A percentile compares a stretch with the other conserved stretches of the same genome.
phyloP scores from a whole-genome alignment of 1,284 basidiomycete genomes.

The Hemileia vastatrix region DNA sequence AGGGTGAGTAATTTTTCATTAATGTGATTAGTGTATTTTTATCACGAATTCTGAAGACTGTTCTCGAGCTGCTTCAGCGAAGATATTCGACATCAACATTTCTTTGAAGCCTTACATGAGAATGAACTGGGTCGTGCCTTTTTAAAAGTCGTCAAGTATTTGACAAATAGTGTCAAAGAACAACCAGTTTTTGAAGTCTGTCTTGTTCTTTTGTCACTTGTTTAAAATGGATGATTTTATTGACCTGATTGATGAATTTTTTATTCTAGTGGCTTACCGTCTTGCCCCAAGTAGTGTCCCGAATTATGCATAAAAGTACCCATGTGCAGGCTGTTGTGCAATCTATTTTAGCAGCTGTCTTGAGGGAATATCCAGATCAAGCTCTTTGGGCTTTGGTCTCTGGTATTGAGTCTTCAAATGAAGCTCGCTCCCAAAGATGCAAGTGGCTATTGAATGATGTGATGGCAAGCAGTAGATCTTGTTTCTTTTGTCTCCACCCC shows the following conservation, averaged over 20 bases:
- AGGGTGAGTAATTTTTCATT: constrained; percentile 4
- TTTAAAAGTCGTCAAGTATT: constrained; percentile 8
- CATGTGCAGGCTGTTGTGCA: constrained; percentile 60
- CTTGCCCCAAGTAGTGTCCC: constrained; percentile 92
- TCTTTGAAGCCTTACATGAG: constrained; percentile 49
- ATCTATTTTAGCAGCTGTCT: constrained; percentile 62
- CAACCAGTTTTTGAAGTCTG: constrained; percentile 67
- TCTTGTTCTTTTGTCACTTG: background rate
- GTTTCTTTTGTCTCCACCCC: no score
- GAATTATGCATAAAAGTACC: constrained; percentile 71
- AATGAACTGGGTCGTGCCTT: constrained; percentile 53
- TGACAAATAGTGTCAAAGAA: constrained; percentile 51
- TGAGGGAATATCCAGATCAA: constrained; percentile 78
- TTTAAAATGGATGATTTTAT: constrained; percentile 11
- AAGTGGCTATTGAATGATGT: constrained; percentile 57
- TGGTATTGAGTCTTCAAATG: constrained; percentile 72
- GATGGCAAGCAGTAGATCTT: constrained; percentile 50
- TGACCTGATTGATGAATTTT: background rate
- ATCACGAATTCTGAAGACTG: constrained; percentile 4
- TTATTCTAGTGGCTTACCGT: constrained; percentile 77
- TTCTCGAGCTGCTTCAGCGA: constrained; percentile 3
- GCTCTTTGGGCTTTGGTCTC: constrained; percentile 87
- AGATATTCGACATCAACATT: constrained; percentile 20
- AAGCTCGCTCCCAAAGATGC: constrained; percentile 57
- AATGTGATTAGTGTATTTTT: background rate